phyloP scores from a whole-genome alignment of 169 alveolate species.

The Cryptosporidium felis region DNA sequence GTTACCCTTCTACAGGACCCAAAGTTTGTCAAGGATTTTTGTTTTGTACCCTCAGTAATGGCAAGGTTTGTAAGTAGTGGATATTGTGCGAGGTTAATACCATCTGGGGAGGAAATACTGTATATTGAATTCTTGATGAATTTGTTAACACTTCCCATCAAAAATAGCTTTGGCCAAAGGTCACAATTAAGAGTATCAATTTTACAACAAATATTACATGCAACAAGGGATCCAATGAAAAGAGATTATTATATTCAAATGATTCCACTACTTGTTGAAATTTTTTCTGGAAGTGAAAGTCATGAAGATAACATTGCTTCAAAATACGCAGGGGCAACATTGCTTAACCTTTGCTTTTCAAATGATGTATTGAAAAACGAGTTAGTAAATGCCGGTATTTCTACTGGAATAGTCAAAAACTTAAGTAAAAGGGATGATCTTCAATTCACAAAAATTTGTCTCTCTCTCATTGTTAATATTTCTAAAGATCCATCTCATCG shows the following conservation, averaged over 20 bases:
- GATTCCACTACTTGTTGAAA: conserved; percentile 55
- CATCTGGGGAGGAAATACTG: conserved; percentile 33
- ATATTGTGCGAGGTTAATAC: conserved; percentile 68
- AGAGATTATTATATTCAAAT: conserved; percentile 42
- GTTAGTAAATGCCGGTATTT: conserved; percentile 30
- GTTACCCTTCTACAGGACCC: conserved; percentile 37
- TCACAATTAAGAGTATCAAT: conserved; percentile 49
- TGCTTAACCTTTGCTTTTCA: conserved; percentile 43
- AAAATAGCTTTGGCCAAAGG: conserved; percentile 43
- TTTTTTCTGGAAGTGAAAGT: conserved; percentile 20
- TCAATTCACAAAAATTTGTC: conserved; percentile 54
- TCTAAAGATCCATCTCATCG: conserved; percentile 52
- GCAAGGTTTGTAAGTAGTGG: conserved; percentile 67
- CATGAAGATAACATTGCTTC: conserved; percentile 16
- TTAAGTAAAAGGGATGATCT: conserved; percentile 43
- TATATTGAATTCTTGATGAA: conserved; percentile 59
- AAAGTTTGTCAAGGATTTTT: conserved; percentile 34
- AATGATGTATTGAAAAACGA: conserved; percentile 23
- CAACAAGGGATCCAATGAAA: conserved; percentile 25
- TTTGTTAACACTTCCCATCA: conserved; percentile 13
- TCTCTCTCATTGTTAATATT: conserved; percentile 28
- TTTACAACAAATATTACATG: conserved; percentile 53
- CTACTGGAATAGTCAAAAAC: conserved; percentile 2
- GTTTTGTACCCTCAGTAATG: conserved; percentile 60
- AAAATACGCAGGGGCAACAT: conserved; percentile 45